Conservation (phyloP, 345 rosid genomes). For the Pseudoturritis turrita region DNA sequence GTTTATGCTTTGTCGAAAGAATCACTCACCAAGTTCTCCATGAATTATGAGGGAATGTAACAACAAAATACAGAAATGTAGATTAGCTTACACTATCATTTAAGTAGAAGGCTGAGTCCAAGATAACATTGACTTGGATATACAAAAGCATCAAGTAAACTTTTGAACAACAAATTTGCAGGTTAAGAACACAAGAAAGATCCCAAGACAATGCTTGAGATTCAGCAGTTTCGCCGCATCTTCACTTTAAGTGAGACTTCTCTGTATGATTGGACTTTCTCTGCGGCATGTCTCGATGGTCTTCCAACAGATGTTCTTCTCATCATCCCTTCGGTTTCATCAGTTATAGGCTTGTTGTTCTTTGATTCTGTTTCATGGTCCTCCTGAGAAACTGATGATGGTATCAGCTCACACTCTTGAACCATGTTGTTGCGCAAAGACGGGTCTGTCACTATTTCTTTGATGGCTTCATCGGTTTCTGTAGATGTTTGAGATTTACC, state of each 20-base stretch:
- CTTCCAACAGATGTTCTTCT: constrained; percentile 49
- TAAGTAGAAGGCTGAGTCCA: neutral
- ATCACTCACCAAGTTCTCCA: no score
- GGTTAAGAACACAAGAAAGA: neutral
- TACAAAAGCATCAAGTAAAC: constrained; percentile 5
- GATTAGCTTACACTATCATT: neutral
- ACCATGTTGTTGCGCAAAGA: neutral
- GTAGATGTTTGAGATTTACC: constrained; percentile 20
- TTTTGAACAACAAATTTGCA: constrained; percentile 7
- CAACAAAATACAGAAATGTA: neutral
- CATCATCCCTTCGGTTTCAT: constrained; percentile 32
- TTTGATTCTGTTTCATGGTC: constrained; percentile 19
- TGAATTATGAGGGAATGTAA: no score
- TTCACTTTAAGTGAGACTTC: constrained; percentile 64
- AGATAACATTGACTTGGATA: neutral
- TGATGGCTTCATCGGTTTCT: constrained; percentile 2
- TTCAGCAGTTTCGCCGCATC: constrained; percentile 48
- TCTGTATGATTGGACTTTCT: constrained; percentile 71
- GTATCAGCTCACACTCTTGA: constrained; percentile 9
- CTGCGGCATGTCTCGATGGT: constrained; percentile 58
- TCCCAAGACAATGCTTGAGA: neutral
- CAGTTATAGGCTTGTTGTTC: constrained; percentile 5
- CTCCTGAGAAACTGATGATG: neutral
- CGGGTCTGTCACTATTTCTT: constrained; percentile 12
- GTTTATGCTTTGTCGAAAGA: no score